Evolutionary conservation across 306 rosid species (phyloP).

Genomic region (Canavalia gladiata): DNA sequence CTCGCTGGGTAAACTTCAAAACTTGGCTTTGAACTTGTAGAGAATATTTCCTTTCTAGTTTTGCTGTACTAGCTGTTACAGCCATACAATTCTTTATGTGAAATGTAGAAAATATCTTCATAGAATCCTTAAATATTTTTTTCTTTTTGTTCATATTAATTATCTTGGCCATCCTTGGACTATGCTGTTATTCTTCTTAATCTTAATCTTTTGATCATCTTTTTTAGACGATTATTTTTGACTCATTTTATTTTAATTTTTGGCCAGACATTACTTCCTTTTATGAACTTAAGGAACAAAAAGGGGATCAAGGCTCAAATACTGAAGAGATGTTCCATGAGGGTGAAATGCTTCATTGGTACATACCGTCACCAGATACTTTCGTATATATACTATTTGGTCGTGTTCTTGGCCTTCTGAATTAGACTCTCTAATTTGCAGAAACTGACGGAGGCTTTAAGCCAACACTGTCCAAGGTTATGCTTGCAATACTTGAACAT

Average conservation of each 20-base stretch:
- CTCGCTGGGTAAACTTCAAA: slow-evolving; percentile 68
- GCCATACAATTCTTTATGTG: neutral
- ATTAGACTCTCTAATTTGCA: slow-evolving; percentile 47
- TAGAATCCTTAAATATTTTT: too few relatives aligned
- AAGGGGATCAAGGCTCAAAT: slow-evolving; percentile 54
- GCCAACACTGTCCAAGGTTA: slow-evolving; percentile 70
- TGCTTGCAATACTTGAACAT: slow-evolving; percentile 25
- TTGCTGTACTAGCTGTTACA: neutral
- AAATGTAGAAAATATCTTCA: too few relatives aligned
- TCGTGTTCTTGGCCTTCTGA: slow-evolving; percentile 4
- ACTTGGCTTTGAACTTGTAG: slow-evolving; percentile 15
- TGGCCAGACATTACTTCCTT: slow-evolving; percentile 64
- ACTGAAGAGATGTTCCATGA: slow-evolving; percentile 61
- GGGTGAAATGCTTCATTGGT: slow-evolving; percentile 82
- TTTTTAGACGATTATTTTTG: neutral
- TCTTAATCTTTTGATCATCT: neutral
- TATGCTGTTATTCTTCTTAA: too few relatives aligned
- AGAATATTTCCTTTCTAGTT: neutral
- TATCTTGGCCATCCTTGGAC: neutral
- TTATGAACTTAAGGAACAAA: slow-evolving; percentile 63
- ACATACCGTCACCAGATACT: slow-evolving; percentile 1
- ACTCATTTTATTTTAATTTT: slow-evolving; percentile 6
- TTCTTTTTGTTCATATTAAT: neutral
- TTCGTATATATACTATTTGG: neutral
- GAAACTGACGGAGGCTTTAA: slow-evolving; percentile 79